These are phyloP conservation scores for Quambalaria eucalypti DNA, from an alignment of 1,284 basidiomycete species.

Conservation along the genomic window DNA sequence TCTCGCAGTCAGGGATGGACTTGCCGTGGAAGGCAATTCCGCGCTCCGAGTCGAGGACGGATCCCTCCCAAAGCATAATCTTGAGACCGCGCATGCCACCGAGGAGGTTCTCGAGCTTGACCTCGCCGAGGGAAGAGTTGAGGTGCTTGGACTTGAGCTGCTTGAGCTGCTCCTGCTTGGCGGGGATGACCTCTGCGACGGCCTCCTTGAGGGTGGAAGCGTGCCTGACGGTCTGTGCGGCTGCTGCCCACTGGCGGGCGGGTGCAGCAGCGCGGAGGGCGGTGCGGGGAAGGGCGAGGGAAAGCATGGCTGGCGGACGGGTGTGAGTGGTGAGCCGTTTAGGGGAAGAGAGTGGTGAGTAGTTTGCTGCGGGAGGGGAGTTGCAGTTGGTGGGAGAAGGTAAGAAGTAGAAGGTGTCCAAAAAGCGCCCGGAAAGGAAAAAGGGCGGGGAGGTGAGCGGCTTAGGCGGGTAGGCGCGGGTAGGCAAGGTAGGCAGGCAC, in stretches of 20 bases:
- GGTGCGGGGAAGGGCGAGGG: slow-evolving; percentile 38
- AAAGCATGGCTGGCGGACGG: slow-evolving; percentile 24
- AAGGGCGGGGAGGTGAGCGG: too few relatives aligned
- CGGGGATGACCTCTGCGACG: slow-evolving; percentile 42
- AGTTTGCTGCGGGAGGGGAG: too few relatives aligned
- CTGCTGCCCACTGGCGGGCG: slow-evolving; percentile 37
- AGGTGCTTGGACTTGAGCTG: slow-evolving; percentile 42
- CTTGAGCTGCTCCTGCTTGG: slow-evolving; percentile 45
- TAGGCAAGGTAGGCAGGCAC: too few relatives aligned
- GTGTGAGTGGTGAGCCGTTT: neutral
- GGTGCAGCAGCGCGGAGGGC: slow-evolving; percentile 37
- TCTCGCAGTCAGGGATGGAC: slow-evolving; percentile 44
- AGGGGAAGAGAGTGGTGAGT: neutral
- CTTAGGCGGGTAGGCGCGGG: too few relatives aligned
- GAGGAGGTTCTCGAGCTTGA: slow-evolving; percentile 42
- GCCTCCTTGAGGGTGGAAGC: slow-evolving; percentile 42
- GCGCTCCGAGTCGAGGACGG: slow-evolving; percentile 43
- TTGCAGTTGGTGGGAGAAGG: too few relatives aligned
- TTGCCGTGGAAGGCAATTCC: slow-evolving; percentile 47
- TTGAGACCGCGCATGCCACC: slow-evolving; percentile 47
- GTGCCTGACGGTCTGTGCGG: slow-evolving; percentile 28
- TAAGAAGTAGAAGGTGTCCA: too few relatives aligned
- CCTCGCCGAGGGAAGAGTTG: slow-evolving; percentile 39
- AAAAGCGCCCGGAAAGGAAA: too few relatives aligned
- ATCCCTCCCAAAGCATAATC: slow-evolving; percentile 47